Percentiles rank a stretch among this genome's conserved stretches.
phyloP scores from a whole-genome alignment of 768 basidiomycete species.

The Termitomyces bulborhizus region DNA sequence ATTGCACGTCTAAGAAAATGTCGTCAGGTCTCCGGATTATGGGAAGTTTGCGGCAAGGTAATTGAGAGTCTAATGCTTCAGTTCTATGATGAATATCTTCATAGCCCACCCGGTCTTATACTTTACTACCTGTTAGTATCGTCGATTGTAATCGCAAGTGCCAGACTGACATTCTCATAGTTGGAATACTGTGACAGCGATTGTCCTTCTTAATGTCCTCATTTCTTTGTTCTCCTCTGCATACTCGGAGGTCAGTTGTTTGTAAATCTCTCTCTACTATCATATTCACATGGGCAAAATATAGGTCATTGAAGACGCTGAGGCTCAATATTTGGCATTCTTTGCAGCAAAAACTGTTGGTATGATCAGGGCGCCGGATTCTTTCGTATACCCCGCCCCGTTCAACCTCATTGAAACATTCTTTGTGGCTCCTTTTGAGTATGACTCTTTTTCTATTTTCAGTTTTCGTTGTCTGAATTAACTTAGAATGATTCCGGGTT shows the following conservation, averaged over 20 bases:
- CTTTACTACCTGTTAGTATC: constrained; percentile 72
- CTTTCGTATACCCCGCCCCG: constrained; percentile 86
- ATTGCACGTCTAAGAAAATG: neutral
- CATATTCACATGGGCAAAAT: neutral
- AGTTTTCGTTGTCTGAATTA: constrained; percentile 3
- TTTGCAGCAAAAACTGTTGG: constrained; percentile 82
- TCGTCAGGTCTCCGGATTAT: constrained; percentile 66
- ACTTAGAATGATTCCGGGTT: constrained; percentile 34
- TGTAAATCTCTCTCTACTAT: neutral
- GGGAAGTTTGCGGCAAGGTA: constrained; percentile 48
- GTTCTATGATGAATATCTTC: neutral
- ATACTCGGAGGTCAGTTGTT: constrained; percentile 69
- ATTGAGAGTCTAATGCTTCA: neutral
- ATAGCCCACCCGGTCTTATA: constrained; percentile 50
- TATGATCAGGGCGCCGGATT: constrained; percentile 84
- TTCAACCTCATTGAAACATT: constrained; percentile 85
- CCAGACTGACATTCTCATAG: constrained; percentile 24
- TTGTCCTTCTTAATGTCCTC: constrained; percentile 87
- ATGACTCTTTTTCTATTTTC: constrained; percentile 22
- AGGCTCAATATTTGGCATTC: constrained; percentile 87
- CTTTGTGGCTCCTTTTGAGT: constrained; percentile 86
- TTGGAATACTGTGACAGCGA: constrained; percentile 79
- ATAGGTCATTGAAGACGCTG: constrained; percentile 76
- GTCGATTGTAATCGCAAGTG: neutral
- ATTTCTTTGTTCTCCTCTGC: constrained; percentile 95